These are phyloP conservation scores for Vigna hirtella DNA, from an alignment of 306 rosid species.

Conservation along the genomic window DNA sequence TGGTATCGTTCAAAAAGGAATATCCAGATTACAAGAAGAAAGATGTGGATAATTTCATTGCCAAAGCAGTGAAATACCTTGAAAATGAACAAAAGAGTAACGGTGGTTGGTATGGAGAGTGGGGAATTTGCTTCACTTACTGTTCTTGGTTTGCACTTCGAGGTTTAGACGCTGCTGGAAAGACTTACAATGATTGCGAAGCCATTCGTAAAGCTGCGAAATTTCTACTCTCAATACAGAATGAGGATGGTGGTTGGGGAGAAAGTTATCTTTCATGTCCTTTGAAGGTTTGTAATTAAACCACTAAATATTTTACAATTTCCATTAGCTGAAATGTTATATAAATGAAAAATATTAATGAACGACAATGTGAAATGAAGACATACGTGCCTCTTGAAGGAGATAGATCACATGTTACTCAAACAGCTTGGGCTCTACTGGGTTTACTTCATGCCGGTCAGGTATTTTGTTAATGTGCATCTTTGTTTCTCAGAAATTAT, in stretches of 20 bases:
- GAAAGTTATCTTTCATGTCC: slow-evolving; percentile 65
- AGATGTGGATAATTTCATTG: slow-evolving; percentile 41
- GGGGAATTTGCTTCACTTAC: slow-evolving; percentile 63
- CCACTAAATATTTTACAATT: neutral
- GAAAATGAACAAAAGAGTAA: slow-evolving; percentile 39
- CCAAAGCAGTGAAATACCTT: slow-evolving; percentile 34
- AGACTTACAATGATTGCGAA: slow-evolving; percentile 46
- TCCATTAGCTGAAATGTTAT: neutral
- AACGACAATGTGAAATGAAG: neutral
- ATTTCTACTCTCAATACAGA: slow-evolving; percentile 56
- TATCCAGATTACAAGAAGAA: slow-evolving; percentile 42
- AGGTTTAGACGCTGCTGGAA: slow-evolving; percentile 56
- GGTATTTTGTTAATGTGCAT: neutral
- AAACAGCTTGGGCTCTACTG: slow-evolving; percentile 29
- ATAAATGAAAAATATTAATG: too few relatives aligned
- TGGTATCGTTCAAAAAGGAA: slow-evolving; percentile 40
- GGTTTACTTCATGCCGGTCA: slow-evolving; percentile 1
- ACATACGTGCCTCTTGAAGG: slow-evolving; percentile 29
- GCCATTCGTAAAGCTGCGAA: slow-evolving; percentile 50
- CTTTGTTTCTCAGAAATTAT: too few relatives aligned
- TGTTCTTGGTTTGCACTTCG: slow-evolving; percentile 58
- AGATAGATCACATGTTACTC: slow-evolving; percentile 13
- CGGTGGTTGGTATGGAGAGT: slow-evolving; percentile 50
- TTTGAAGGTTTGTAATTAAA: slow-evolving; percentile 27
- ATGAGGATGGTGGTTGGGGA: slow-evolving; percentile 69